These are phyloP conservation scores for Sequoiadendron giganteum DNA, from an alignment of 75 land plant species.

Conservation along the genomic window DNA sequence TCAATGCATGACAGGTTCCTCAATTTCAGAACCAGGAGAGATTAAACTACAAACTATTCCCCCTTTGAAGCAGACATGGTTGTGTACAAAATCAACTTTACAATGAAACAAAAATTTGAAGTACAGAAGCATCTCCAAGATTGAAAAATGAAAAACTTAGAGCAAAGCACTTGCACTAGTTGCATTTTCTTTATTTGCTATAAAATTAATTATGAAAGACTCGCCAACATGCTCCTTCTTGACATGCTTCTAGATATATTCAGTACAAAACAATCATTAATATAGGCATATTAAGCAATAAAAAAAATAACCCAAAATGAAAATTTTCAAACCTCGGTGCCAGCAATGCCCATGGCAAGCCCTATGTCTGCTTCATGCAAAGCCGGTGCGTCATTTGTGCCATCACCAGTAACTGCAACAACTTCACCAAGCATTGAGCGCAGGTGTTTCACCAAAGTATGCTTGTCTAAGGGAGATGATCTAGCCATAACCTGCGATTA, in stretches of 20 bases:
- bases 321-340: constrained; percentile 82
- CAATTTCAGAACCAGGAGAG: background rate
- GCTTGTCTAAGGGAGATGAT: constrained; percentile 95
- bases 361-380: constrained; percentile 99
- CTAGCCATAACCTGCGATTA: constrained; percentile 90
- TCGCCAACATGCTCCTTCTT: background rate
- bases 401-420: constrained; percentile 99
- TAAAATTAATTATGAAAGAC: background rate
- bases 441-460: constrained; percentile 81
- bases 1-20: background rate
- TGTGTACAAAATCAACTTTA: background rate
- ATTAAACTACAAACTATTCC: background rate
- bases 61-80: background rate
- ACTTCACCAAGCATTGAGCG: constrained; percentile 68
- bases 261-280: background rate
- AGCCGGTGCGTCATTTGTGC: constrained; percentile 99
- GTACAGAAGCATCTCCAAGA: background rate
- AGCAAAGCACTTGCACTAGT: background rate
- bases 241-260: background rate
- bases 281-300: background rate
- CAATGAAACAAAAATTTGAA: background rate
- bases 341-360: constrained; percentile 98
- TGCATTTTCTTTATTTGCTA: background rate
- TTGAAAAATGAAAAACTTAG: background rate
- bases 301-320: background rate